Conservation (phyloP, 1,139 yeast genomes). For the Wickerhamomyces sp. region DNA sequence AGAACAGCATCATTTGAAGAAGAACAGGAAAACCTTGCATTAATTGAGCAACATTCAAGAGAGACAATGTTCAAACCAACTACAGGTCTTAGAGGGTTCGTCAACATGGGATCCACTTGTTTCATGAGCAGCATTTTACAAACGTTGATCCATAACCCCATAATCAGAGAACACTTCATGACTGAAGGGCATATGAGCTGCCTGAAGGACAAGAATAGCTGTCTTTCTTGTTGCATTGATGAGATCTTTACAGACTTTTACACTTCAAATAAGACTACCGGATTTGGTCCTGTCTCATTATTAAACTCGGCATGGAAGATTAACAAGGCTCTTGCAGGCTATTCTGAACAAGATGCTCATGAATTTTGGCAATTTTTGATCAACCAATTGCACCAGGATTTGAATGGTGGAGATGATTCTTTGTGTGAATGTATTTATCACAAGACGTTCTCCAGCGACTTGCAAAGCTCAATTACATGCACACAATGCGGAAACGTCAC, state of each 20-base stretch:
- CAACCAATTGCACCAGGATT: slow-evolving; percentile 70
- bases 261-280: slow-evolving; percentile 37
- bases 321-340: slow-evolving; percentile 82
- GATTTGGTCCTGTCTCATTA: slow-evolving; percentile 71
- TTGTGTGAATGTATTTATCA: slow-evolving; percentile 80
- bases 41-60: slow-evolving; percentile 30
- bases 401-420: slow-evolving; percentile 9
- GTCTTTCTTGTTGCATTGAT: slow-evolving; percentile 83
- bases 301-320: slow-evolving; percentile 81
- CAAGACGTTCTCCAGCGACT: slow-evolving; percentile 67
- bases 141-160: slow-evolving; percentile 82
- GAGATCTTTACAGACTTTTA: slow-evolving; percentile 56
- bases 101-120: slow-evolving; percentile 95
- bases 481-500: slow-evolving; percentile 60
- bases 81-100: slow-evolving; percentile 79
- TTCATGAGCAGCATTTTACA: slow-evolving; percentile 90
- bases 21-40: slow-evolving; percentile 11
- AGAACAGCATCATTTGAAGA: background rate
- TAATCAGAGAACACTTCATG: slow-evolving; percentile 70
- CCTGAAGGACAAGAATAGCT: slow-evolving; percentile 31
- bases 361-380: slow-evolving; percentile 91
- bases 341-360: slow-evolving; percentile 96
- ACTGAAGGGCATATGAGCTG: slow-evolving; percentile 55
- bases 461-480: slow-evolving; percentile 73
- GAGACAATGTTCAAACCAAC: slow-evolving; percentile 59